phyloP scores from a whole-genome alignment of 495 filamentous ascomycete species.

The Neurospora sp. region DNA sequence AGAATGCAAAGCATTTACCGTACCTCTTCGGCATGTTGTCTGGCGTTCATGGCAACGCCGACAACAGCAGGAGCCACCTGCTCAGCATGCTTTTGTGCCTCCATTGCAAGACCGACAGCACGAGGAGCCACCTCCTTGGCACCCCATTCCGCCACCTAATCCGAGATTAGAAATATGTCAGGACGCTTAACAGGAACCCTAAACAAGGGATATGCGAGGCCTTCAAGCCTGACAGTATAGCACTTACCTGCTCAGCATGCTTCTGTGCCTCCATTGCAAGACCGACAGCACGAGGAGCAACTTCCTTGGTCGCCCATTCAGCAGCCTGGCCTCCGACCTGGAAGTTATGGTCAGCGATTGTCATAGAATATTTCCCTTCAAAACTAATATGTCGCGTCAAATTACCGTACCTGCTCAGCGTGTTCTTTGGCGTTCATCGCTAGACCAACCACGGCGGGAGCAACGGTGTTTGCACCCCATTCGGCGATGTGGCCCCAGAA shows the following conservation, averaged over 20 bases:
- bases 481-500: not conserved
- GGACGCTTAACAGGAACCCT: not conserved
- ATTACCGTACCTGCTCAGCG: not conserved
- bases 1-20: not conserved
- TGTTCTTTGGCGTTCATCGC: not conserved
- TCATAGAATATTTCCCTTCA: not conserved
- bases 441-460: not conserved
- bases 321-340: not conserved
- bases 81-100: no score
- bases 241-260: not conserved
- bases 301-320: not conserved
- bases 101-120: no score
- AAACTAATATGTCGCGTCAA: no score
- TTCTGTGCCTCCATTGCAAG: not conserved
- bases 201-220: not conserved
- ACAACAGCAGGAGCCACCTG: not conserved
- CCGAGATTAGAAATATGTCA: not conserved
- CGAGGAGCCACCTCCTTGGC: not conserved
- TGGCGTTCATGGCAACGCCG: not conserved
- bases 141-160: not conserved
- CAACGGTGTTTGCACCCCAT: not conserved
- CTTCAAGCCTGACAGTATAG: not conserved
- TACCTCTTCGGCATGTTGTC: not conserved
- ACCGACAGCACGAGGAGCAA: not conserved
- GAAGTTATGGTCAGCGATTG: not conserved